phyloP scores from a whole-genome alignment of 495 filamentous ascomycete species.

The Lophiotrema nucula region DNA sequence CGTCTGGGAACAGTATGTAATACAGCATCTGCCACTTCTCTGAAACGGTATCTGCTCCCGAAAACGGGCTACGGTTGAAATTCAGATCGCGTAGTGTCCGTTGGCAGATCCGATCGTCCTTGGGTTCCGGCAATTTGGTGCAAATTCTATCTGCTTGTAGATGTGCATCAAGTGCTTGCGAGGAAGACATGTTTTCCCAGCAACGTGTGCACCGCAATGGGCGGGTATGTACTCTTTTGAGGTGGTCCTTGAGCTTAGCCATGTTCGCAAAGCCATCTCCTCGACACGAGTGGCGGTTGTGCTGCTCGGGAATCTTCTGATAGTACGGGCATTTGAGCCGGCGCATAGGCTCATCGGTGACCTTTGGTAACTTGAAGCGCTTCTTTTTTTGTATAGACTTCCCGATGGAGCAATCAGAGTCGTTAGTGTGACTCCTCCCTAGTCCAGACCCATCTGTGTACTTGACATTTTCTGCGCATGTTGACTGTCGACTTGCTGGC shows the following conservation, averaged over 20 bases:
- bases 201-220: slow-evolving; percentile 1
- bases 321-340: background rate
- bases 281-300: background rate
- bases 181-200: background rate
- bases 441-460: too few relatives aligned
- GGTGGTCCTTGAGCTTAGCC: slow-evolving; percentile 5
- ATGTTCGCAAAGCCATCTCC: slow-evolving; percentile 1
- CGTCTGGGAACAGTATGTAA: background rate
- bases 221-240: background rate
- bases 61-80: slow-evolving; percentile 2
- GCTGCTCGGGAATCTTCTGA: background rate
- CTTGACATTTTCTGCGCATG: too few relatives aligned
- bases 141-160: background rate
- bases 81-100: background rate
- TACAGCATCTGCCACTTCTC: slow-evolving; percentile 8
- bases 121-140: background rate
- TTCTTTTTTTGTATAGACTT: background rate
- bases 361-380: background rate
- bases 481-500: too few relatives aligned
- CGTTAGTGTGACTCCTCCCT: too few relatives aligned
- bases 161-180: background rate
- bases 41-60: background rate
- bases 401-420: too few relatives aligned
- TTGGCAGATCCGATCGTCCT: background rate
- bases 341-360: background rate